Evolutionary conservation across 805 yeast genomes (phyloP).

Genomic region (Kodamaea laetipori): DNA sequence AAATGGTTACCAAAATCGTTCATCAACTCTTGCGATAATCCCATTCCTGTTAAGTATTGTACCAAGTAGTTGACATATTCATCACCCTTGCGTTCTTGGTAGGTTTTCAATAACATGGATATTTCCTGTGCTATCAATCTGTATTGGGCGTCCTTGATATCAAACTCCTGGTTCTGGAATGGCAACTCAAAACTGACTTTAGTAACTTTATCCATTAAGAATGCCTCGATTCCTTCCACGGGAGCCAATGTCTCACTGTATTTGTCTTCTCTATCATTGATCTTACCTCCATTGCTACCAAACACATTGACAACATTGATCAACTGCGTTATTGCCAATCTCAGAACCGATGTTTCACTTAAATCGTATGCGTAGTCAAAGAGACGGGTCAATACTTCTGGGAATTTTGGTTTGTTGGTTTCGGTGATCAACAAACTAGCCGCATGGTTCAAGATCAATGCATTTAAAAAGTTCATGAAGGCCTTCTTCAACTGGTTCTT

Average conservation of each 20-base stretch:
- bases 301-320: constrained; percentile 62
- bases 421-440: constrained; percentile 75
- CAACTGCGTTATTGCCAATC: constrained; percentile 68
- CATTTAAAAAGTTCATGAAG: constrained; percentile 66
- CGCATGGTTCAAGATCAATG: constrained; percentile 73
- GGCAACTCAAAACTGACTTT: constrained; percentile 76
- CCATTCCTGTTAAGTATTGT: constrained; percentile 55
- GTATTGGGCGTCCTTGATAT: constrained; percentile 77
- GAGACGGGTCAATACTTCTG: constrained; percentile 60
- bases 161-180: constrained; percentile 65
- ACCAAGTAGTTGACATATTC: constrained; percentile 50
- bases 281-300: constrained; percentile 54
- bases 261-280: constrained; percentile 62
- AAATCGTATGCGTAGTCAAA: constrained; percentile 65
- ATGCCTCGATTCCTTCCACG: constrained; percentile 70
- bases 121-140: constrained; percentile 75
- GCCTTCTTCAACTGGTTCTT: constrained; percentile 67
- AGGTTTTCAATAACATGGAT: constrained; percentile 64
- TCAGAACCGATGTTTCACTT: constrained; percentile 65
- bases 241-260: constrained; percentile 48
- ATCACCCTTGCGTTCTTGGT: constrained; percentile 46
- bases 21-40: constrained; percentile 59
- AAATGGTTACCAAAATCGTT: constrained; percentile 64
- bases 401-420: constrained; percentile 62
- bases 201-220: constrained; percentile 67